Base-by-base conservation (phyloP, 805 yeast genomes). In the Candida krabiensis region DNA sequence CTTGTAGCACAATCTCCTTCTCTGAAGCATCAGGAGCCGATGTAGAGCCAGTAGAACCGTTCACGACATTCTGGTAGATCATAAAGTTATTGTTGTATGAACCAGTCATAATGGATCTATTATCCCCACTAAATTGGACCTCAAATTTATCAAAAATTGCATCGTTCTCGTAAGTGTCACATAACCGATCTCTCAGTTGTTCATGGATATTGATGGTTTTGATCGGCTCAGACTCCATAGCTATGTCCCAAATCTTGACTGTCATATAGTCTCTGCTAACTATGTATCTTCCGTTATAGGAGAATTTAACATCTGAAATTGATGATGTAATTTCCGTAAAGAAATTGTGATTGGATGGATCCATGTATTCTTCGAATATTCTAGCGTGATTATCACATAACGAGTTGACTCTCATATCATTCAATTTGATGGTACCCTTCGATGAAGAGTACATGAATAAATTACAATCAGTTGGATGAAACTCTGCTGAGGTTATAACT, bases 131-230 rank as follows among this genome's bases (percentile, higher is more conserved):
- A 58, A 93, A 89, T 52, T 83, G 93, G 46, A 90, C 96, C 71
- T 93, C 99, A 64, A 93, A 93, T 71, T 93, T 95, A 71, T 93
- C 99, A 67, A 93, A 93, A 41, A 93, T 93, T 31, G 98, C 96
- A 68, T 93, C 99, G 61, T 89, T 90, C 64, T 93, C 99, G 70
- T 95, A 93, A 30, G 98, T 89, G 63, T 95, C 97, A 68, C 98
- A 91, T 57, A 93, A 71, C 58, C 91, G 75, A 56, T 89, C 96
- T 53, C 96, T 80, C 57, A 93, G 77, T 61, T 87, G 95, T 61
- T 93, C 98, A 65, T 93, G 99, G 47, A 95, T 89, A 60, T 88
- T 88, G 45, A 93, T 90, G 12, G 97, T 90, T 64, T 88, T 88
- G 41, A 95, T 67, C 25, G 99, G 99, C 63, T 84, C 87, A 49